phyloP scores from a whole-genome alignment of 2,329 filamentous ascomycete genomes.

The Diaporthe aspalathi region DNA sequence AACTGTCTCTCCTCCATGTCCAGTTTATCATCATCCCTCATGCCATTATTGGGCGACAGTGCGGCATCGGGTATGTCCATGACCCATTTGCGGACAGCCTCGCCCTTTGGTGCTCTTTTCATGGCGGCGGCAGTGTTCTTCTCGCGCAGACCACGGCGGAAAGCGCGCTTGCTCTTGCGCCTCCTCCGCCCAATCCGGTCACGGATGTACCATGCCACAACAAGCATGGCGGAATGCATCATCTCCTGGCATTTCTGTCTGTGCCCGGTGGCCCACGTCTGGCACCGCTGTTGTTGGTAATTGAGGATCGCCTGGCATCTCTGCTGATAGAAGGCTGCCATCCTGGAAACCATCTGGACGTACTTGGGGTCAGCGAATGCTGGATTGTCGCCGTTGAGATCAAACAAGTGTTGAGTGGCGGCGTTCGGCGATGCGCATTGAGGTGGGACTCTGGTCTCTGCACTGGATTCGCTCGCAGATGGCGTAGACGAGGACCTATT shows the following conservation, averaged over 20 bases:
- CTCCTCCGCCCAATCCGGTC: conserved; percentile 59
- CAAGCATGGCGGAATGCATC: conserved; percentile 61
- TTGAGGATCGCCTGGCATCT: conserved; percentile 59
- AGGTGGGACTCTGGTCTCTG: conserved; percentile 35
- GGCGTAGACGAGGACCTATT: conserved; percentile 32
- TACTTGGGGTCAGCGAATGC: conserved; percentile 53
- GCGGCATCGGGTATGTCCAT: conserved; percentile 52
- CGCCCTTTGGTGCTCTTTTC: conserved; percentile 49
- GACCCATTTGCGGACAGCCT: conserved; percentile 58
- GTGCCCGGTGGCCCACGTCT: conserved; percentile 60
- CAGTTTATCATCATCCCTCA: conserved; percentile 43
- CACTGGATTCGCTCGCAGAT: conserved; percentile 31
- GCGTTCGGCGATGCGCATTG: conserved; percentile 15
- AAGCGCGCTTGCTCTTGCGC: conserved; percentile 54
- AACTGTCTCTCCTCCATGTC: conserved; percentile 56
- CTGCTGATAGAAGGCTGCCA: conserved; percentile 62
- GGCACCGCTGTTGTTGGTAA: conserved; percentile 60
- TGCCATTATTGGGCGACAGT: conserved; percentile 47
- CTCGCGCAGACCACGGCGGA: conserved; percentile 53
- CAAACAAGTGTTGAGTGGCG: conserved; percentile 29
- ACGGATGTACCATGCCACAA: conserved; percentile 62
- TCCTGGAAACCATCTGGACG: conserved; percentile 59
- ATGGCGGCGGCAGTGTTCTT: conserved; percentile 42
- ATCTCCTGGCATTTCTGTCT: conserved; percentile 61
- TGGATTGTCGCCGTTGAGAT: conserved; percentile 29